Evolutionary conservation across 169 alveolate species (phyloP).

Genomic region (Amoebophrya sp.): DNA sequence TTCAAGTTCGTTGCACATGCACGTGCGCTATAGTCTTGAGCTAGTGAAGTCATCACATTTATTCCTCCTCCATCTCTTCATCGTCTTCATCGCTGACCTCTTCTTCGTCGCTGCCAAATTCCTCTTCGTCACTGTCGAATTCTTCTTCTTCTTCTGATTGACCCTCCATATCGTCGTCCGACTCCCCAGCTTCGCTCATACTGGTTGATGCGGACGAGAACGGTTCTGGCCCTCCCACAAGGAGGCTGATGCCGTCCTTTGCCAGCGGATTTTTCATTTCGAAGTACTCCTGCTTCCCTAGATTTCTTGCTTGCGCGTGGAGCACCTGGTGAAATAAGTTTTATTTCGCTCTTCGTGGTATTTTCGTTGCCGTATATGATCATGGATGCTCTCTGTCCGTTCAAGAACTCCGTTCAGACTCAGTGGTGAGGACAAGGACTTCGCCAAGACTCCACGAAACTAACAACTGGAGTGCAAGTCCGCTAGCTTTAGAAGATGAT

Average conservation of each 20-base stretch:
- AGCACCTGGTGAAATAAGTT: neutral
- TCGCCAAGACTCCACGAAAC: too few species aligned
- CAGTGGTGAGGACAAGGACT: too few species aligned
- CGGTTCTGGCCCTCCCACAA: neutral
- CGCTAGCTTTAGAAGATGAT: too few species aligned
- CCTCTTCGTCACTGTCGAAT: too few species aligned
- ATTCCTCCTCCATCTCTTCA: neutral
- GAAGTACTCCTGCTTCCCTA: neutral
- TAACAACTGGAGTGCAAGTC: too few species aligned
- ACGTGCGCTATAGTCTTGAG: too few species aligned
- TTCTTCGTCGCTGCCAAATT: neutral
- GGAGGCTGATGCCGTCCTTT: neutral
- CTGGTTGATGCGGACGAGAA: neutral
- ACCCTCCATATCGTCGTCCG: neutral
- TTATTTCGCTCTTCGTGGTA: neutral
- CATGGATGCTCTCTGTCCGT: neutral
- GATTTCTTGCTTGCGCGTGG: neutral
- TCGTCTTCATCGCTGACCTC: neutral
- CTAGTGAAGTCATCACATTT: too few species aligned
- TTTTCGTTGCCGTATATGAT: neutral
- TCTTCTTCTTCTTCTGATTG: neutral
- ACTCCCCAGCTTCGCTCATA: neutral
- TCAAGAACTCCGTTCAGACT: too few species aligned
- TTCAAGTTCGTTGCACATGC: too few species aligned
- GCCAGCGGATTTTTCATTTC: neutral